Base-by-base conservation (phyloP, 805 yeast genomes). In the Tetrapisispora pingtungensis region DNA sequence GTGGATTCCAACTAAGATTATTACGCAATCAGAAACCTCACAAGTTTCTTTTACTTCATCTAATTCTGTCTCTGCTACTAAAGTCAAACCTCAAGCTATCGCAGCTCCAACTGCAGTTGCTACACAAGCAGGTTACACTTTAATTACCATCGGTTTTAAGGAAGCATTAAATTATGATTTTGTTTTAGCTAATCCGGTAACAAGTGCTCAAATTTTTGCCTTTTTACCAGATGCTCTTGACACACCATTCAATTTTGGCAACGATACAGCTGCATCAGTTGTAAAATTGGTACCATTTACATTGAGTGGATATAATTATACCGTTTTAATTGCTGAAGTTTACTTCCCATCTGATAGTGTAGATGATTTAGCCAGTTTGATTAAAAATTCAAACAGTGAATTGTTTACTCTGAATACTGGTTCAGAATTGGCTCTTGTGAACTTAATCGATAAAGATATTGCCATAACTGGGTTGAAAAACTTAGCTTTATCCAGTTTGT, bases 251-350 rank as follows among this genome's bases (percentile, higher is more conserved):
- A 59, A 66, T 13, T 55, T 61, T 26, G 17, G 18, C 17, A 14
- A 19, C 7, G 14, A 24, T 22, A 6, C 68, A 26, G 76, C 88
- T 43, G 75, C 85, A 19, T 61, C 78, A 8, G 86, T 89, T 51
- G 67, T 70, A 46, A 77, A 81, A 60, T 72, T 90, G 54, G 79
- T 81, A 48, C 97, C 97, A 33, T 84, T 79, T 58, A 72, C 80
- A 15, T 74, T 85, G 2, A 45, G 68, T 1, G 65, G 64, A 13
- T 70, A 70, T 41, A 69, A 69, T 40, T 90, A 86, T 62, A 74
- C 87, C 48, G 85, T 85, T 44, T 84, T 97, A 0, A 84, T 89
- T 48, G 97, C 97, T 7, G 83, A 83, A 60, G 82, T 86, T 44
- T 87, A 84, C 60, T 82, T 87, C 67, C 95, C 95, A 19, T 60